Evolutionary conservation across 768 basidiomycete species (phyloP).

Genomic region (Panus rudis): DNA sequence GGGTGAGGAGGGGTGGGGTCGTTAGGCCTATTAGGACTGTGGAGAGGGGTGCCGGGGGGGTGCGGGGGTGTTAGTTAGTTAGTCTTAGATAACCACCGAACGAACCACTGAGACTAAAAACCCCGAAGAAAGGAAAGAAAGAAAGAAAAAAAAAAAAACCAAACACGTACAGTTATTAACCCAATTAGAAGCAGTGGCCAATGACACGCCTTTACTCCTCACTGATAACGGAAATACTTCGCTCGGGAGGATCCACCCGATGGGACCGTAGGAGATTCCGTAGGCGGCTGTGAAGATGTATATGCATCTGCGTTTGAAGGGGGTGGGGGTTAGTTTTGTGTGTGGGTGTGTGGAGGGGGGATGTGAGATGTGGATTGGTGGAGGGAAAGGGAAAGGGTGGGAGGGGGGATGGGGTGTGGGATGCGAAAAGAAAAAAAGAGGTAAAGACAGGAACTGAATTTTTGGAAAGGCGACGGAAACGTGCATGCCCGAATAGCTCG

Average conservation of each 20-base stretch:
- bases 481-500: too few species aligned
- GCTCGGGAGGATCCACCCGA: slow-evolving; percentile 79
- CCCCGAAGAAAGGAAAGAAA: background rate
- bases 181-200: slow-evolving; percentile 86
- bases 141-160: background rate
- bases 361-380: too few species aligned
- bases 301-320: slow-evolving; percentile 40
- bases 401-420: too few species aligned
- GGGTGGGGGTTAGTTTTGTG: too few species aligned
- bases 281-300: slow-evolving; percentile 75
- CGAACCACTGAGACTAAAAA: background rate
- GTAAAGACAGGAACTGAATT: too few species aligned
- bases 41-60: too few species aligned
- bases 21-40: slow-evolving; percentile 70
- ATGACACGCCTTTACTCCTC: slow-evolving; percentile 74
- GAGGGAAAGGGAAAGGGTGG: too few species aligned
- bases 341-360: too few species aligned
- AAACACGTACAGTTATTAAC: slow-evolving; percentile 59
- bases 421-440: too few species aligned
- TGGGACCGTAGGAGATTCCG: slow-evolving; percentile 70
- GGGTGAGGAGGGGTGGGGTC: slow-evolving; percentile 59
- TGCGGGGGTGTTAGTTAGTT: too few species aligned
- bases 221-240: slow-evolving; percentile 79
- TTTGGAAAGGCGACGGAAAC: too few species aligned
- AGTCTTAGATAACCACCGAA: too few species aligned